Conservation (phyloP, 2,329 filamentous ascomycete species). For the Exophiala lecanii-corni region DNA sequence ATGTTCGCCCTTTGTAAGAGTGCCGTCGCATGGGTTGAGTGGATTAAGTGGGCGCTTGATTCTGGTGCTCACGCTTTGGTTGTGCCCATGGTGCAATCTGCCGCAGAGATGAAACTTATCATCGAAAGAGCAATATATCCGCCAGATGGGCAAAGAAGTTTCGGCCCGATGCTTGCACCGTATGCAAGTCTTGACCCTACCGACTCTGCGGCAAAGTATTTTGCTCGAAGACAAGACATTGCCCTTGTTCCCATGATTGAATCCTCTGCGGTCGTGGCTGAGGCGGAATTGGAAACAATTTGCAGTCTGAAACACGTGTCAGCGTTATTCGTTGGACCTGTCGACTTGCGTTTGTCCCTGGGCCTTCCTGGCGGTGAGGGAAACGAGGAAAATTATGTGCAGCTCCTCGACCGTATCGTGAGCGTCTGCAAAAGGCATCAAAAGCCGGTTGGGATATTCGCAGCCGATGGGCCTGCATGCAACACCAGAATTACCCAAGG, state of each 20-base stretch:
- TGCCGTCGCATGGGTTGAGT: slow-evolving; percentile 56
- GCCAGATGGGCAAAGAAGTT: slow-evolving; percentile 49
- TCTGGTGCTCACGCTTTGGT: slow-evolving; percentile 56
- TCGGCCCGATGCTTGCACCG: slow-evolving; percentile 35
- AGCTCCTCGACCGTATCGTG: background rate
- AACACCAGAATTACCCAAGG: no score
- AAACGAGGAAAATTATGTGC: background rate
- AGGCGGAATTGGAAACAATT: background rate
- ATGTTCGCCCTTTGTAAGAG: slow-evolving; percentile 39
- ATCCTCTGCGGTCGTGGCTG: background rate
- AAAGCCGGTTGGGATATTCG: no score
- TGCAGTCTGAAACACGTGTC: background rate
- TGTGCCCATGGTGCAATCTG: slow-evolving; percentile 49
- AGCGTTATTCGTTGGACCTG: background rate
- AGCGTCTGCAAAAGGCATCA: no score
- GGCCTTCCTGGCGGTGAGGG: background rate
- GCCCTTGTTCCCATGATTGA: background rate
- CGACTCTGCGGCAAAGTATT: background rate
- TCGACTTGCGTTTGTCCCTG: background rate
- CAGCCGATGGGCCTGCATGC: no score
- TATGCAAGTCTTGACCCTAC: slow-evolving; percentile 2
- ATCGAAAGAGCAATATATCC: slow-evolving; percentile 53
- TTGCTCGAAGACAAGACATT: background rate
- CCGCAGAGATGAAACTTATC: slow-evolving; percentile 47
- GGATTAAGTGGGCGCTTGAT: slow-evolving; percentile 58